phyloP scores from a whole-genome alignment of 2,329 filamentous ascomycete species.

The Biscogniauxia mediterranea region DNA sequence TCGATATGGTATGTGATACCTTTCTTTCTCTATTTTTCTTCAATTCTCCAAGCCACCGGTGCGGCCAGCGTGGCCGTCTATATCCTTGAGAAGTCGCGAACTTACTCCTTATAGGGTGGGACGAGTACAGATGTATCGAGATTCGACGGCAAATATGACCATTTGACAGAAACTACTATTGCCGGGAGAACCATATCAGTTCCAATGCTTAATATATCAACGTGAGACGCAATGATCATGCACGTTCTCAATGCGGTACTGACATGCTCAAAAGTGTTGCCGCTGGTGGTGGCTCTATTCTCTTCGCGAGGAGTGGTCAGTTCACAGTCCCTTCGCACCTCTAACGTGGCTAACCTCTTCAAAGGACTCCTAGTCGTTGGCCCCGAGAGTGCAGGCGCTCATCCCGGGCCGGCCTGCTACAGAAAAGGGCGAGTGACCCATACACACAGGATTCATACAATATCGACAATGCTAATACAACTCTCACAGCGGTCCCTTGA shows the following conservation, averaged over 20 bases:
- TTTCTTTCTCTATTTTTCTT: neutral
- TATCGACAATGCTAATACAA: neutral
- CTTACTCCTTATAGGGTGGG: slow-evolving; percentile 40
- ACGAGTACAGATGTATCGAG: slow-evolving; percentile 73
- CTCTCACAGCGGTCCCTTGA: slow-evolving; percentile 52
- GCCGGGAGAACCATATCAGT: slow-evolving; percentile 77
- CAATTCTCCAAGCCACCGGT: no score
- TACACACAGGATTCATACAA: no score
- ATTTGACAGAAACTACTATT: slow-evolving; percentile 28
- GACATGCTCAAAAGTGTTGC: slow-evolving; percentile 47
- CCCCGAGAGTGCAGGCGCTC: slow-evolving; percentile 69
- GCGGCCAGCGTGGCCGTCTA: no score
- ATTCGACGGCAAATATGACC: slow-evolving; percentile 50
- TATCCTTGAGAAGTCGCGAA: no score
- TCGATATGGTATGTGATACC: slow-evolving; percentile 57
- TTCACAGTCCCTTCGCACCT: neutral
- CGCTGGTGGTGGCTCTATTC: slow-evolving; percentile 68
- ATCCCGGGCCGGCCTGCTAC: slow-evolving; percentile 71
- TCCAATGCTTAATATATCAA: slow-evolving; percentile 79
- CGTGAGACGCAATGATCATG: slow-evolving; percentile 29
- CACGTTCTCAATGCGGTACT: neutral
- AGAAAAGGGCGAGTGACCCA: slow-evolving; percentile 50
- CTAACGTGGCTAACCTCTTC: neutral
- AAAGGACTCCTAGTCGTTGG: slow-evolving; percentile 67
- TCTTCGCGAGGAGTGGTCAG: slow-evolving; percentile 64